These are phyloP conservation scores for Nannochloropsis salina DNA, from an alignment of 108 stramenopile genomes.

Conservation along the genomic window DNA sequence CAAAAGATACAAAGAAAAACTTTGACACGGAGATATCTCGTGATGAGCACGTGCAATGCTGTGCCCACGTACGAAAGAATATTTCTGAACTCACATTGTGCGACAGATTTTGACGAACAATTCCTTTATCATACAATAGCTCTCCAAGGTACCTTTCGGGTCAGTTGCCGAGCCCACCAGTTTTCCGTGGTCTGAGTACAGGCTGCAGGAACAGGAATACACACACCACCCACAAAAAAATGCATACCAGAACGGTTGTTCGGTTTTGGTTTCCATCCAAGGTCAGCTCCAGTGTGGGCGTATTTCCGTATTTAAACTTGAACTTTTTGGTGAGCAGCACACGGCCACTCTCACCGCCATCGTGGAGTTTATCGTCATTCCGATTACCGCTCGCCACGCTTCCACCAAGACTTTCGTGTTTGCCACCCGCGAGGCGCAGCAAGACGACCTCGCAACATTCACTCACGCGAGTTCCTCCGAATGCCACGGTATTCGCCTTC, in stretches of 20 bases:
- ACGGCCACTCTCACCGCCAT: not conserved
- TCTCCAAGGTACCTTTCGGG: no score
- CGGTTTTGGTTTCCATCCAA: not conserved
- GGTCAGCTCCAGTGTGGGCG: not conserved
- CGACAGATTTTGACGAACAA: no score
- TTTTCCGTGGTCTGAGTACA: not conserved
- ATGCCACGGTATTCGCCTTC: not conserved
- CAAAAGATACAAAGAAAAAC: no score
- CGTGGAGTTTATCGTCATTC: not conserved
- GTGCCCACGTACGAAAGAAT: no score
- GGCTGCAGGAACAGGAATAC: not conserved
- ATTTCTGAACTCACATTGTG: no score
- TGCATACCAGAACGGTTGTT: not conserved
- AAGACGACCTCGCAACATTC: not conserved
- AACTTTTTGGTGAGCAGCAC: not conserved
- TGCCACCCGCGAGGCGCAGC: not conserved
- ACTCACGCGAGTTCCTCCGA: not conserved
- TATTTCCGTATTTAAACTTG: not conserved
- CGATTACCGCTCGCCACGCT: not conserved
- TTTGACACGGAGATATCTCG: no score
- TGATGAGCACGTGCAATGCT: no score
- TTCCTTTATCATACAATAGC: no score
- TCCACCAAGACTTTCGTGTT: no score
- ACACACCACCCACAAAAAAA: not conserved
- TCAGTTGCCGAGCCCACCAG: no score